Conservation (phyloP, 495 filamentous ascomycete genomes). For the Daldinia concentrica region DNA sequence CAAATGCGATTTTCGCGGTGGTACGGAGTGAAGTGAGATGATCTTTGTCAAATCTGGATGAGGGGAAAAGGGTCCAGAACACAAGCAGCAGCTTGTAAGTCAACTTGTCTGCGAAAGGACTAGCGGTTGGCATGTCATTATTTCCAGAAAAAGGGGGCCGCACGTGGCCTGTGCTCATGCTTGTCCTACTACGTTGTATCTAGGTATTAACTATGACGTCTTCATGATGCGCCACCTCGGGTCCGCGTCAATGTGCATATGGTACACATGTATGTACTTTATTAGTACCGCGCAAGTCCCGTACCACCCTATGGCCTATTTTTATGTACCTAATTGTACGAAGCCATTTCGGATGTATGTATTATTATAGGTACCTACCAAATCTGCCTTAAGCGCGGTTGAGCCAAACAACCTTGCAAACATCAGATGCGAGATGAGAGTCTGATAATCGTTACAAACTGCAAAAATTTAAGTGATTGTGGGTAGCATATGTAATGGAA, state of each 20-base stretch:
- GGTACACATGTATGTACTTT: constrained; percentile 12
- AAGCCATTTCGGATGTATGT: constrained; percentile 9
- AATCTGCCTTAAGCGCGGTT: constrained; percentile 31
- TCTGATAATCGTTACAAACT: constrained; percentile 13
- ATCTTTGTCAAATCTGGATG: constrained; percentile 41
- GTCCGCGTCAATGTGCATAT: constrained; percentile 31
- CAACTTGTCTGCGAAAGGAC: constrained; percentile 9
- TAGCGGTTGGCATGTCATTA: constrained; percentile 33
- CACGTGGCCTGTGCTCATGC: constrained; percentile 34
- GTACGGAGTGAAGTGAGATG: constrained; percentile 32
- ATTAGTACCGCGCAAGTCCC: constrained; percentile 10
- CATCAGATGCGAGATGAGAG: constrained; percentile 29
- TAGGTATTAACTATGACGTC: constrained; percentile 37
- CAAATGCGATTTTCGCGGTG: constrained; percentile 18
- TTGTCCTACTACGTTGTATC: constrained; percentile 19
- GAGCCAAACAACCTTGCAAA: constrained; percentile 26
- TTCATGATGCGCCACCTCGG: constrained; percentile 37
- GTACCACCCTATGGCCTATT: constrained; percentile 1
- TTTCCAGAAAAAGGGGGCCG: constrained; percentile 30
- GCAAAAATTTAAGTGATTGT: not conserved
- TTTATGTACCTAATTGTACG: constrained; percentile 8
- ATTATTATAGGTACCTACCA: constrained; percentile 3
- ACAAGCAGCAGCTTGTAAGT: constrained; percentile 11
- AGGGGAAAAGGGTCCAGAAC: constrained; percentile 44
- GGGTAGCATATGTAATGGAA: not conserved